phyloP scores from a whole-genome alignment of 1,284 basidiomycete species.

The Ceratobasidium papillatum region DNA sequence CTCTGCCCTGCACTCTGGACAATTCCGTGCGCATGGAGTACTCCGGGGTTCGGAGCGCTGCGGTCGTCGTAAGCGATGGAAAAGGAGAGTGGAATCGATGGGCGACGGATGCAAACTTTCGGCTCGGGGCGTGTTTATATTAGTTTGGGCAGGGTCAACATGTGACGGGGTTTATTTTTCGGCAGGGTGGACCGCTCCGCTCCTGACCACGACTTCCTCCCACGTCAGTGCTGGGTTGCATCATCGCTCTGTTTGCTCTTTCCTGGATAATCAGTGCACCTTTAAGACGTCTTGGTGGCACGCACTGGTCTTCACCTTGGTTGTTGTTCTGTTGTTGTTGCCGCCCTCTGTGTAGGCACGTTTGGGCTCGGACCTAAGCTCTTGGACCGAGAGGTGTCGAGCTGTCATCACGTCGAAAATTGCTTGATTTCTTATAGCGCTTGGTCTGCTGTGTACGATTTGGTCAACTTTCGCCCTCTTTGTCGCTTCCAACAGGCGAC shows the following conservation, averaged over 20 bases:
- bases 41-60: slow-evolving; percentile 6
- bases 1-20: slow-evolving; percentile 26
- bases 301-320: not conserved
- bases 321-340: not conserved
- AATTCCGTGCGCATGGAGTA: not conserved
- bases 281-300: not conserved
- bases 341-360: not conserved
- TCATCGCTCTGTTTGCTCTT: not conserved
- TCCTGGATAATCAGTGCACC: no score
- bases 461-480: slow-evolving; percentile 37
- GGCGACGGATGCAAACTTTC: slow-evolving; percentile 22
- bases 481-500: slow-evolving; percentile 35
- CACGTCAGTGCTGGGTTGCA: not conserved
- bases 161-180: slow-evolving; percentile 24
- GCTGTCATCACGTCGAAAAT: slow-evolving; percentile 28
- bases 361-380: slow-evolving; percentile 22
- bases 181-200: not conserved
- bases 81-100: no score
- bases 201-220: not conserved
- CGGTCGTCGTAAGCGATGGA: not conserved
- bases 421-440: slow-evolving; percentile 9
- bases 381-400: slow-evolving; percentile 23
- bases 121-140: slow-evolving; percentile 38
- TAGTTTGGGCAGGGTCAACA: slow-evolving; percentile 13
- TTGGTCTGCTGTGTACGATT: slow-evolving; percentile 30